phyloP scores from a whole-genome alignment of 169 alveolate genomes.

The Plasmodium gallinaceum region DNA sequence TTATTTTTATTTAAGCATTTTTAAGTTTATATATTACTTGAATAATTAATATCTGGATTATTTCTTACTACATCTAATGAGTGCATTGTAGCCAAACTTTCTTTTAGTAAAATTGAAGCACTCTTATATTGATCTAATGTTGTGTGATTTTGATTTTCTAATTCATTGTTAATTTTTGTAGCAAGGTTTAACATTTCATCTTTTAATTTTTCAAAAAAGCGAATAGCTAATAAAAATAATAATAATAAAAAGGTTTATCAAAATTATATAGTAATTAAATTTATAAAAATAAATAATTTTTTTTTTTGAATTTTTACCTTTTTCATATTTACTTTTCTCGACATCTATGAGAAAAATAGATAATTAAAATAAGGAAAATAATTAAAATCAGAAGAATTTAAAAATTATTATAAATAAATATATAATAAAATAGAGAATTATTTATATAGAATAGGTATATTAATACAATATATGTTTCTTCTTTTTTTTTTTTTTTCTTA shows the following conservation, averaged over 20 bases:
- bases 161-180: conserved; percentile 9
- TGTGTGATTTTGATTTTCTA: neutral
- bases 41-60: neutral
- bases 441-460: neutral
- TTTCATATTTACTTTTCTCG: conserved; percentile 53
- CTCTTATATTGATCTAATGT: neutral
- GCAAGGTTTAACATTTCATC: conserved; percentile 12
- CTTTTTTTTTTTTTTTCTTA: conserved; percentile 9
- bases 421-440: neutral
- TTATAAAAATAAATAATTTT: neutral
- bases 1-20: neutral
- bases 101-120: conserved; percentile 18
- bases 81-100: conserved; percentile 53
- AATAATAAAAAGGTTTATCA: neutral
- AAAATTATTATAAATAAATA: neutral
- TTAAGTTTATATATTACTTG: neutral
- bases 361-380: neutral
- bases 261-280: neutral
- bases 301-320: conserved; percentile 17
- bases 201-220: conserved; percentile 35
- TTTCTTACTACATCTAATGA: conserved; percentile 23
- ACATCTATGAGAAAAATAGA: conserved; percentile 13
- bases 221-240: conserved; percentile 6
- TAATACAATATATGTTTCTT: neutral
- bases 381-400: neutral